Evolutionary conservation across 768 basidiomycete species (phyloP), one percentile per base, ranked within the genome.

Genomic region (Calocera cornea): DNA sequence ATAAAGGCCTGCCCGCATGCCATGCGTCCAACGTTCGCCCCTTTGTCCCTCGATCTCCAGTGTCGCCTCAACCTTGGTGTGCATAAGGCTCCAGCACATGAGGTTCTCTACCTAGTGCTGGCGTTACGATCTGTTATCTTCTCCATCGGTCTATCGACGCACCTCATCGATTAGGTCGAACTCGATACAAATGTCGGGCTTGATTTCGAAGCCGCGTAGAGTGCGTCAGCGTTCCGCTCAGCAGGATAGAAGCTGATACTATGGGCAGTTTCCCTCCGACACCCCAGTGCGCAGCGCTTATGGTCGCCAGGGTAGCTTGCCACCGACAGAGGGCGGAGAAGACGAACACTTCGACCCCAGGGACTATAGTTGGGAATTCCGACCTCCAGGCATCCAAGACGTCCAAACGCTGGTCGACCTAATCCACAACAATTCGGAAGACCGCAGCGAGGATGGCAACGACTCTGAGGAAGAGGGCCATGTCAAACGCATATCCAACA

Each of bases 301-400:
- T 7, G 44, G 44, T 19, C 24, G 19, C 8, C 44, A 3, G 44
- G 24, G 44, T 24, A 47, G 44, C 16, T 3, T 19, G 24, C 19
- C 44, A 19, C 44, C 44, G 5, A 8, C 44, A 19, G 44, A 47
- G 8, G 44, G 19, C 19, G 44, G 54, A 11, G 31, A 33, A 27
- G 54, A 60, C 19, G 54, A 60, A 11, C 54, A 60, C 54, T 60
- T 60, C 54, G 27, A 60, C 19, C 54, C 54, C 54, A 60, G 27
- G 16, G 31, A 60, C 27, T 60, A 60, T 27, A 60, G 22, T 10
- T 60, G 54, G 54, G 54, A 60, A 33, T 60, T 60, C 27, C 54
- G 54, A 29, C 54, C 54, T 60, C 54, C 54, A 5, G 54, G 54
- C 5, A 27, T 60, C 3, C 54, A 60, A 2, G 54, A 60, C 7